These are phyloP conservation scores for Geotrichum phurueaensis DNA, from an alignment of 1,139 yeast genomes.

Conservation along the genomic window DNA sequence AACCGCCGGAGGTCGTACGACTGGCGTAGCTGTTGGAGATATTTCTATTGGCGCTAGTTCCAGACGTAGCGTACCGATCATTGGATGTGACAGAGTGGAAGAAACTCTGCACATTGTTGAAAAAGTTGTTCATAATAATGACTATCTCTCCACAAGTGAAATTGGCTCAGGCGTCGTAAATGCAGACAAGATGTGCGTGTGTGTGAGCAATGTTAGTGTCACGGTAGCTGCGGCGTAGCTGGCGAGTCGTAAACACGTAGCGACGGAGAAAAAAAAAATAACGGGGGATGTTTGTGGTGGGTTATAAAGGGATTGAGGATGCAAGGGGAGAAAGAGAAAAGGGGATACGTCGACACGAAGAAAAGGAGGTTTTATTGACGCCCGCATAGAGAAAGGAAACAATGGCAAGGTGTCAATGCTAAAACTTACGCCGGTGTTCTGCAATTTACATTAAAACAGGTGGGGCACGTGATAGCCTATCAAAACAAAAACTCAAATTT, in stretches of 20 bases:
- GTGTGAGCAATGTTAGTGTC: background rate
- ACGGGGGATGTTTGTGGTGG: background rate
- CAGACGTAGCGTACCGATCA: constrained; percentile 50
- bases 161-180: background rate
- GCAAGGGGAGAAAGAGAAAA: background rate
- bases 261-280: background rate
- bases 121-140: constrained; percentile 31
- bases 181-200: background rate
- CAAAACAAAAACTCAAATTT: background rate
- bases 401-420: background rate
- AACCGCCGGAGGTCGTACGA: constrained; percentile 18
- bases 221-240: background rate
- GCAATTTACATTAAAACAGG: background rate
- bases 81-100: constrained; percentile 58
- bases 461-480: background rate
- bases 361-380: background rate
- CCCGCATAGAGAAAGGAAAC: background rate
- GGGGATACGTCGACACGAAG: background rate
- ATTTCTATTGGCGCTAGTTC: background rate
- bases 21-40: constrained; percentile 8
- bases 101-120: constrained; percentile 41
- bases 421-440: background rate
- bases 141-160: background rate
- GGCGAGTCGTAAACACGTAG: background rate
- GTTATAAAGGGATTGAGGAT: background rate